phyloP scores from a whole-genome alignment of 192 early-diverging fungal species.

The Rhizophagus sp. region DNA sequence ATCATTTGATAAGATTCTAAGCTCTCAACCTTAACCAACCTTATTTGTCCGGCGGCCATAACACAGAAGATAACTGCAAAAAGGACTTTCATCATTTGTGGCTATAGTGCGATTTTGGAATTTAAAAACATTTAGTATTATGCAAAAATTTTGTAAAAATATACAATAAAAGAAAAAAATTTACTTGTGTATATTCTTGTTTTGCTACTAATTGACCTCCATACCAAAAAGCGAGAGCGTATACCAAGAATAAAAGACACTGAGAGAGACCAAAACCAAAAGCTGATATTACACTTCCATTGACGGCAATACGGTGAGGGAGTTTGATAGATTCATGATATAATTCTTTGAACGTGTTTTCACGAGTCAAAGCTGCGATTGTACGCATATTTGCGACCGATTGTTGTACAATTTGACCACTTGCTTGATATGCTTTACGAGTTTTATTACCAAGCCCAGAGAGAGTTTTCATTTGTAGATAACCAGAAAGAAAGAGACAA shows the following conservation, averaged over 20 bases:
- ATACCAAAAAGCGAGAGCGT: constrained; percentile 75
- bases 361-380: constrained; percentile 74
- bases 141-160: constrained; percentile 29
- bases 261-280: constrained; percentile 74
- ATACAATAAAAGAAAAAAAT: not conserved
- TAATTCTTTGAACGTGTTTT: constrained; percentile 64
- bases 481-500: constrained; percentile 39
- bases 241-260: constrained; percentile 69
- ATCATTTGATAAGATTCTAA: no score
- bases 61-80: constrained; percentile 77
- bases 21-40: constrained; percentile 6
- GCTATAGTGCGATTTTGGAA: not conserved
- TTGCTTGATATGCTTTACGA: constrained; percentile 70
- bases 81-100: constrained; percentile 69
- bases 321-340: constrained; percentile 59
- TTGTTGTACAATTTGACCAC: constrained; percentile 82
- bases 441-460: constrained; percentile 42
- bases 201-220: constrained; percentile 64
- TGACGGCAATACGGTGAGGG: constrained; percentile 67
- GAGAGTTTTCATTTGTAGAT: constrained; percentile 44
- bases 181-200: constrained; percentile 37
- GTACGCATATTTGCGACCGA: constrained; percentile 84
- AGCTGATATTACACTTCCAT: constrained; percentile 61
- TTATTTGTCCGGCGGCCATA: constrained; percentile 60
- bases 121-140: not conserved